Evolutionary conservation across 2,329 filamentous ascomycete genomes (phyloP), one percentile per base, ranked within the genome.

Genomic region (Thielaviopsis ethacetica): DNA sequence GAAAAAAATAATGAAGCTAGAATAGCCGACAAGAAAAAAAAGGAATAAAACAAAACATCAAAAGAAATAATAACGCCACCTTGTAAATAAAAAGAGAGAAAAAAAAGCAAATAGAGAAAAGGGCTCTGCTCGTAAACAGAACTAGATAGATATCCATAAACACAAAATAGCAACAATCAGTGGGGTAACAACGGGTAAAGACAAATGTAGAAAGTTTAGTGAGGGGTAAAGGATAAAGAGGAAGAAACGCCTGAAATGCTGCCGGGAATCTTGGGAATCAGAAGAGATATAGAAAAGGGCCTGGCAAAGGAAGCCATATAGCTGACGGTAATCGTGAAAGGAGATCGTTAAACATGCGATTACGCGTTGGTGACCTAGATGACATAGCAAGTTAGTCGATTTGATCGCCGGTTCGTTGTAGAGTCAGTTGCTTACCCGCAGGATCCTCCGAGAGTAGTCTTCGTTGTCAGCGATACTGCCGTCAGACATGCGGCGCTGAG

Each of bases 391-490:
- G 62, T 66, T 63, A 68, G 63, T 52, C 54, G 51, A 22, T 21
- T 34, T 38, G 21, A 21, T 38, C 17, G n/a, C 3, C 30, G 6
- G 24, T 9, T 15, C 3, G 12, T 41, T 7, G 21, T 51, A 21
- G 30, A 0, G 21, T 5, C 26, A 1, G 54, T n/a, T 60, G 74
- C 81, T 64, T 79, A 95, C 91, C 83, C 94, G 88, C 68, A 97
- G 80, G 72, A 97, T 96, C 73, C 88, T 86, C 73, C 91, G 83
- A 63, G 91, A 96, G 74, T 95, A 97, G 71, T 97, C 91, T 72
- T 95, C 84, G 72, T 96, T 94, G 71, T 97, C 91, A 57, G 91
- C 91, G 71, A 97, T 96, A 71, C 91, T 96, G 65, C 91, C 91
- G 67, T 93, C 88, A 72, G 91, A 96, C 74, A 91, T 80, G 71